A percentile compares a stretch with the other conserved stretches of the same genome.
Evolutionary conservation across 2,329 filamentous ascomycete genomes (phyloP).

Genomic region (Apiospora malaysiana): DNA sequence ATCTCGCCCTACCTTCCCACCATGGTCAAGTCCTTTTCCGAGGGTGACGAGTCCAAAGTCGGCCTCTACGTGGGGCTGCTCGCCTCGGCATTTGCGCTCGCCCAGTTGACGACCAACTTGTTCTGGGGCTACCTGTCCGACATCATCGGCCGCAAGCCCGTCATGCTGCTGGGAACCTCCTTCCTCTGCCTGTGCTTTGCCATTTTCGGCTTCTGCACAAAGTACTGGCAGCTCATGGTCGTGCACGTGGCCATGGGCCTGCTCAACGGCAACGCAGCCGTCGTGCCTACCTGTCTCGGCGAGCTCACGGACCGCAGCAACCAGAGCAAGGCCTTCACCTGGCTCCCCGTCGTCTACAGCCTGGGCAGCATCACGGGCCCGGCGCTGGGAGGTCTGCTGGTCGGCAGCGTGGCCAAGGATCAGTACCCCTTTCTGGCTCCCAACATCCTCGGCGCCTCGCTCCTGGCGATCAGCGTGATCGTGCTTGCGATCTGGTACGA

Average conservation of each 20-base stretch:
- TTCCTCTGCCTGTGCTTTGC: slow-evolving; percentile 82
- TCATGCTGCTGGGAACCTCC: slow-evolving; percentile 82
- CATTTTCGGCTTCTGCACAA: slow-evolving; percentile 84
- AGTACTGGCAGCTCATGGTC: slow-evolving; percentile 81
- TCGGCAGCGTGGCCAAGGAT: slow-evolving; percentile 64
- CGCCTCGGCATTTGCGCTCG: slow-evolving; percentile 88
- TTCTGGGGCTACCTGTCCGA: slow-evolving; percentile 89
- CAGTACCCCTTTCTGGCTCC: slow-evolving; percentile 84
- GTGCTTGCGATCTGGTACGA: slow-evolving; percentile 82
- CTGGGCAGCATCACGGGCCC: slow-evolving; percentile 93
- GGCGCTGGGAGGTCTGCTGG: slow-evolving; percentile 84
- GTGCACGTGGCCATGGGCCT: slow-evolving; percentile 92
- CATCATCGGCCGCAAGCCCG: slow-evolving; percentile 78
- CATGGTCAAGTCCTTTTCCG: slow-evolving; percentile 87
- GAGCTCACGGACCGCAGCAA: slow-evolving; percentile 96
- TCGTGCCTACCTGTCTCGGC: slow-evolving; percentile 91
- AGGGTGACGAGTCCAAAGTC: slow-evolving; percentile 67
- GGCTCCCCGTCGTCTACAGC: slow-evolving; percentile 94
- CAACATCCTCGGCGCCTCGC: slow-evolving; percentile 76
- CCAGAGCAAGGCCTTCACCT: slow-evolving; percentile 91
- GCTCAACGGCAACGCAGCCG: slow-evolving; percentile 92
- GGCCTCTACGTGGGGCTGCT: slow-evolving; percentile 91
- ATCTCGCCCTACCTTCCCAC: slow-evolving; percentile 94
- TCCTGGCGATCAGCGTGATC: slow-evolving; percentile 75
- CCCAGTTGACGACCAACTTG: slow-evolving; percentile 91